Percentiles rank a stretch among this genome's conserved stretches.
Evolutionary conservation across 352 stramenopile genomes (phyloP).

Genomic region (Aphanomyces invadans): DNA sequence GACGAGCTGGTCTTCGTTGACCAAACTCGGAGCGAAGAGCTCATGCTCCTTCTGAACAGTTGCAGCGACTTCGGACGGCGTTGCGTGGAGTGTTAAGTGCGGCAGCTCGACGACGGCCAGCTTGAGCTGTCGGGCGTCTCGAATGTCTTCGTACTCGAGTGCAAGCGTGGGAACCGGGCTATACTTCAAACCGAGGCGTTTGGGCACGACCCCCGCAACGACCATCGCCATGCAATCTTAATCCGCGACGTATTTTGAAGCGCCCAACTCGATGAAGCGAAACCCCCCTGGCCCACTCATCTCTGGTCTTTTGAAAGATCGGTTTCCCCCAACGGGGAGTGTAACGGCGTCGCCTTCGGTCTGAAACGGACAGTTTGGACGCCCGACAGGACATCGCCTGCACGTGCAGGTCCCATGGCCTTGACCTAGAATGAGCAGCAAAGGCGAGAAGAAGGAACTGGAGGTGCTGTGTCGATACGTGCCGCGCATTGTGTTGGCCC

Average conservation of each 20-base stretch:
- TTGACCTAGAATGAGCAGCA: neutral
- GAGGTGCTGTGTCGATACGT: constrained; percentile 56
- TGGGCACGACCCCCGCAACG: constrained; percentile 56
- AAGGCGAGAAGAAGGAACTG: constrained; percentile 41
- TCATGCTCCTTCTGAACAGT: constrained; percentile 61
- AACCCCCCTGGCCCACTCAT: too few species aligned
- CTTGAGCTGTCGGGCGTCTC: constrained; percentile 31
- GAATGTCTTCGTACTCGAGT: constrained; percentile 69
- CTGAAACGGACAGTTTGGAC: neutral
- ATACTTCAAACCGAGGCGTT: constrained; percentile 77
- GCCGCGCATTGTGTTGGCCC: constrained; percentile 63
- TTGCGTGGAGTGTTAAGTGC: constrained; percentile 40
- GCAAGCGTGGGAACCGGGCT: constrained; percentile 65
- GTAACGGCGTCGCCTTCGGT: neutral
- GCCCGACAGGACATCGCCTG: neutral
- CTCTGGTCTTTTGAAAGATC: too few species aligned
- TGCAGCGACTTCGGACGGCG: constrained; percentile 36
- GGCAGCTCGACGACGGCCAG: constrained; percentile 76
- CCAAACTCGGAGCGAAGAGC: constrained; percentile 45
- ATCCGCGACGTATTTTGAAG: too few species aligned
- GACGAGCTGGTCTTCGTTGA: constrained; percentile 60
- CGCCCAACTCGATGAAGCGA: too few species aligned
- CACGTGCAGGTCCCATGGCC: neutral
- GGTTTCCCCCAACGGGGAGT: neutral
- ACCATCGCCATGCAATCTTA: too few species aligned